Base-by-base conservation (phyloP, 306 rosid species). In the Cucumis melo region DNA sequence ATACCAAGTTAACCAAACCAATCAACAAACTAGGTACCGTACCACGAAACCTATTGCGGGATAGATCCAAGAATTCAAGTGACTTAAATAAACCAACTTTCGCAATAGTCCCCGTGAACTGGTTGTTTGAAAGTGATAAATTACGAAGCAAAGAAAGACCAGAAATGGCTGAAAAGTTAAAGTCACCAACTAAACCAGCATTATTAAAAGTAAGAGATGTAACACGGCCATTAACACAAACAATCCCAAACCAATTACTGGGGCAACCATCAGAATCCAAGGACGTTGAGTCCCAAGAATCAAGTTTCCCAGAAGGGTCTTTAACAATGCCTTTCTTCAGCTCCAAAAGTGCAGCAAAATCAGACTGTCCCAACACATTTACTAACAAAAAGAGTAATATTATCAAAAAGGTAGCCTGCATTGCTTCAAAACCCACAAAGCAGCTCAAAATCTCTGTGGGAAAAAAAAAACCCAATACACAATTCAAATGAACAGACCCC, bases 201-300 rank as follows among this genome's bases (percentile, higher is more conserved):
- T 88, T 82, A n/a, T 89, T 80, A 23, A 91, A 51, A 79, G 82
- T 60, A 74, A 91, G 85, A 15, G 95, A 87, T 79, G 78, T 62
- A 13, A 91, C 91, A 76, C 23, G 87, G 60, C 92, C 95, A 80
- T 81, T 70, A 62, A 54, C 82, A 75, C 95, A 91, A 13, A 68
- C 24, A 67, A 91, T 50, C 23, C 97, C 97, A 79, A 78, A 67
- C 95, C 97, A 91, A 77, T 85, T 84, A 76, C 38, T 81, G 59
- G 97, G 95, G 78, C 97, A 91, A 29, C 92, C 90, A 84, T 87
- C 76, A n/a, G 95, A 85, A 70, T 85, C 89, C 77, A 88, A 36
- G 57, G 92, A 87, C 79, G 75, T 83, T 3, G 89, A 85, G 81
- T 87, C 86, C 97, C 97, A 91, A 14, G 97, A 89, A 77, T 64